A percentile compares a stretch with the other conserved stretches of the same genome.
phyloP scores from a whole-genome alignment of 2,329 filamentous ascomycete species.

The Phyllosticta citriasiana region DNA sequence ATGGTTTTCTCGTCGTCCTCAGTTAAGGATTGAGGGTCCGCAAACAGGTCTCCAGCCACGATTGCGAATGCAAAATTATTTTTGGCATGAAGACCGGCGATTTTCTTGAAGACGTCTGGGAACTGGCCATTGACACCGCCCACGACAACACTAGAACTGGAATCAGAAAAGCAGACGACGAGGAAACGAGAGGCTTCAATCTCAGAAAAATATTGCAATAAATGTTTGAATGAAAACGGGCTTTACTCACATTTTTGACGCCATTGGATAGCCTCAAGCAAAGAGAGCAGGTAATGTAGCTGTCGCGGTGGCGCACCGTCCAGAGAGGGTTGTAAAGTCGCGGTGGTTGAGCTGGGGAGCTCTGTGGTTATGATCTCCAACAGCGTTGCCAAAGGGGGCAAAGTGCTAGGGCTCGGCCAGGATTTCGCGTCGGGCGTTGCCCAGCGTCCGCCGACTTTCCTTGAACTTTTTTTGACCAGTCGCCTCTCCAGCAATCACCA shows the following conservation, averaged over 20 bases:
- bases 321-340: not conserved
- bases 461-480: conserved; percentile 6
- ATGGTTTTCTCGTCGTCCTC: conserved; percentile 45
- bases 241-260: conserved; percentile 44
- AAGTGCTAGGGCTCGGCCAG: conserved; percentile 1
- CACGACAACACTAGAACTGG: conserved; percentile 63
- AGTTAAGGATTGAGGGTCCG: conserved; percentile 33
- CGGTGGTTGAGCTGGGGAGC: not conserved
- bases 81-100: conserved; percentile 71
- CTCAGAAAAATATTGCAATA: not conserved
- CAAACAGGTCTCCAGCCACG: conserved; percentile 74
- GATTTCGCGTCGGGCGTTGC: conserved; percentile 6
- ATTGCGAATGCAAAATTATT: conserved; percentile 82
- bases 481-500: conserved; percentile 15
- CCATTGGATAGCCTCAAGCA: conserved; percentile 33
- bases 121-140: conserved; percentile 77
- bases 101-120: conserved; percentile 64
- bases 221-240: conserved; percentile 1
- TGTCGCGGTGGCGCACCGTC: not conserved
- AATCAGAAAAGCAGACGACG: not conserved
- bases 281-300: not conserved
- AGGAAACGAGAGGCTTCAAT: not conserved
- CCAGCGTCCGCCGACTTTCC: conserved; percentile 1
- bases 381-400: not conserved
- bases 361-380: not conserved